phyloP scores from a whole-genome alignment of 495 filamentous ascomycete species.

The Trichoderma asperelloides region DNA sequence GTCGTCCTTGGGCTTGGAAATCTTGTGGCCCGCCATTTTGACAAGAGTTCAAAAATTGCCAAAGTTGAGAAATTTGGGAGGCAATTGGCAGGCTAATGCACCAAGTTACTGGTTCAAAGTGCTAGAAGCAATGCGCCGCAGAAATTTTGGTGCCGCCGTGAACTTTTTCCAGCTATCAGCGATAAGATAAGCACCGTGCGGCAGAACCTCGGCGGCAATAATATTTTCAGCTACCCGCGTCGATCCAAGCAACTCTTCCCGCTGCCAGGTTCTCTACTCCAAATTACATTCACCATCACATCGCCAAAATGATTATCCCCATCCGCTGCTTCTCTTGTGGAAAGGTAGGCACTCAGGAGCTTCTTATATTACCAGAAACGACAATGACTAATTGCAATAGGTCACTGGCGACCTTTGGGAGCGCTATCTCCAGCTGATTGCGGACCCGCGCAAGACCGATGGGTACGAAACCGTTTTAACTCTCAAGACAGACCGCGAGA shows the following conservation, averaged over 20 bases:
- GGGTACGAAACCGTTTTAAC: slow-evolving; percentile 46
- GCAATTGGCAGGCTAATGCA: neutral
- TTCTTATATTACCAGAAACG: neutral
- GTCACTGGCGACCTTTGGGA: slow-evolving; percentile 97
- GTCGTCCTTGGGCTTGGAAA: slow-evolving; percentile 23
- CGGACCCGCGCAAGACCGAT: slow-evolving; percentile 58
- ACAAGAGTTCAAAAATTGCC: neutral
- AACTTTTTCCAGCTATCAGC: slow-evolving; percentile 10
- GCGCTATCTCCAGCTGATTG: slow-evolving; percentile 75
- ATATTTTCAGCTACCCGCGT: slow-evolving; percentile 10
- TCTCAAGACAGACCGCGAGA: neutral
- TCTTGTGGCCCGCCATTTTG: slow-evolving; percentile 17
- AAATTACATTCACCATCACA: slow-evolving; percentile 6
- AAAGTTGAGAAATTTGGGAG: neutral
- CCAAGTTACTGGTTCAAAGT: neutral
- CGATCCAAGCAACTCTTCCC: neutral
- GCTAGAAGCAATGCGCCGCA: slow-evolving; percentile 1
- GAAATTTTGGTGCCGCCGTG: slow-evolving; percentile 11
- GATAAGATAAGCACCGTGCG: slow-evolving; percentile 11
- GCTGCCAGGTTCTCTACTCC: neutral
- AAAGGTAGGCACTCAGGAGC: slow-evolving; percentile 53
- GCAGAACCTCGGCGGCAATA: slow-evolving; percentile 9
- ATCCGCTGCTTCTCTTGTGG: slow-evolving; percentile 98
- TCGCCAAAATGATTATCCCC: slow-evolving; percentile 83
- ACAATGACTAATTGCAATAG: slow-evolving; percentile 36